Evolutionary conservation across 345 rosid species (phyloP).

Genomic region (Conringia planisiliqua): DNA sequence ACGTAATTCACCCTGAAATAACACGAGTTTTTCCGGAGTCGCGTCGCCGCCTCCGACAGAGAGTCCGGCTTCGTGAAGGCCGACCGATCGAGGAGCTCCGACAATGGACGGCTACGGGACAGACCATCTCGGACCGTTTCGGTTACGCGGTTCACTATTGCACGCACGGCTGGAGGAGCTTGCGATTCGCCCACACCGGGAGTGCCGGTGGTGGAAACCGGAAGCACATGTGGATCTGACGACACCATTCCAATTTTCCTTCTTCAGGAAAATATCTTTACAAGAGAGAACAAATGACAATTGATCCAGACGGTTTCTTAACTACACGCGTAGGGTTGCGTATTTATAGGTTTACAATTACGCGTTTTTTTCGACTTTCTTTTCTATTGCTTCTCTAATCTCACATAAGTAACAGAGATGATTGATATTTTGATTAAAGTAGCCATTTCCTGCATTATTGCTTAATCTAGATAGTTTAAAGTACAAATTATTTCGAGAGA

Average conservation of each 20-base stretch:
- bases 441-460: not conserved
- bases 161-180: not conserved
- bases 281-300: not conserved
- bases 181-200: constrained; percentile 11
- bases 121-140: constrained; percentile 8
- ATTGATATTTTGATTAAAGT: not conserved
- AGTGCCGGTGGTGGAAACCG: constrained; percentile 21
- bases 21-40: constrained; percentile 39
- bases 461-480: too few relatives aligned
- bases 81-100: constrained; percentile 38
- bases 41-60: constrained; percentile 31
- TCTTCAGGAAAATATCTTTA: not conserved
- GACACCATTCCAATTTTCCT: constrained; percentile 29
- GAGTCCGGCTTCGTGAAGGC: constrained; percentile 44
- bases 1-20: constrained; percentile 46
- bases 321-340: not conserved
- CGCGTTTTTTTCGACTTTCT: constrained; percentile 15
- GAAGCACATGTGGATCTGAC: constrained; percentile 23
- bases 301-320: not conserved
- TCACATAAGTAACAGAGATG: too few relatives aligned
- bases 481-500: too few relatives aligned
- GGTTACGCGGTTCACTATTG: constrained; percentile 3
- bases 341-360: not conserved
- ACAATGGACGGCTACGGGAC: constrained; percentile 32
- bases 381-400: not conserved